Evolutionary conservation across 2,329 filamentous ascomycete species (phyloP), one percentile per base, ranked within the genome.

Genomic region (Penicillium sp.): DNA sequence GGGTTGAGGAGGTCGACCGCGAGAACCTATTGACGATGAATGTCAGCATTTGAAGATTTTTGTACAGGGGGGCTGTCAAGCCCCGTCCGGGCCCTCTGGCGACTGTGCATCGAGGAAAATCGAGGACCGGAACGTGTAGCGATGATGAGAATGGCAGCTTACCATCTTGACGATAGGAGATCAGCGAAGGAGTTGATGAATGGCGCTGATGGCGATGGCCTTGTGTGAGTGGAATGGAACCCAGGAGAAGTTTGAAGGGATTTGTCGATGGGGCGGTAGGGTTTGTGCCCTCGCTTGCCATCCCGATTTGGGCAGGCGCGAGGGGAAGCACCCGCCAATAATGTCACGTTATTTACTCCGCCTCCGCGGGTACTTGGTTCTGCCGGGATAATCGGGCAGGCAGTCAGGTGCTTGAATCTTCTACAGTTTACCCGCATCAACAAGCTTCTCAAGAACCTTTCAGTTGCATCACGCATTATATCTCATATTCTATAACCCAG

Each of bases 1-100:
- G 94, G 94, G 90, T 99, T 97, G 81, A 99, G 88, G 74, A 99
- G 92, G 86, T 99, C 94, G 85, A 97, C 90, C 80, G 94, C 94
- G 88, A 99, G 91, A 95, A 97, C 92, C 94, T 97, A 76, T 66
- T 51, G 44, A 47, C 50, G 27, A 51, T 49, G 50, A 40, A 56
- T 51, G 50, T 66, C 60, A 65, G 64, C 57, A 48, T 30, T 25
- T 38, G 39, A 43, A 45, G 44, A 43, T 47, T 54, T 56, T 54
- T 36, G 39, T 8, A 20, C 9, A 13, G 10, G 16, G 16, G 35
- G 10, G 13, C 7, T 22, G 35, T 38, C 35, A 22, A 38, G 35
- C 35, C 9, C 35, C 9, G 35, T 38, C 35, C 18, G 10, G 18
- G 35, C 16, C 35, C 35, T 22, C 18, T 20, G 9, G 18, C 13